phyloP scores from a whole-genome alignment of 2,329 filamentous ascomycete genomes.

The Cercospora citrullina region DNA sequence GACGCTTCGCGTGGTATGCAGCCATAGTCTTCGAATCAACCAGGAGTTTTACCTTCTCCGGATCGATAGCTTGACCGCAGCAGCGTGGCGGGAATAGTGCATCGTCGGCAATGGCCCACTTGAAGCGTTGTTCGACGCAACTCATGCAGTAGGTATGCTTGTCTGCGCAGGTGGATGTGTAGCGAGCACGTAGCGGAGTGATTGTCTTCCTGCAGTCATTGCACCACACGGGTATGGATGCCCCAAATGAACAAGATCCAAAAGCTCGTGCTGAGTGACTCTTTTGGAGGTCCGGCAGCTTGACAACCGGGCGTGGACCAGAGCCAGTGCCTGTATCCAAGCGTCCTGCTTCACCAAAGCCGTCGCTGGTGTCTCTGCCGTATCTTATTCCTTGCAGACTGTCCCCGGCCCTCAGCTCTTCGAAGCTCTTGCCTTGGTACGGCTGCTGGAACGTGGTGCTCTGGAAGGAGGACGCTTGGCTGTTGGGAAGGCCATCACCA shows the following conservation, averaged over 20 bases:
- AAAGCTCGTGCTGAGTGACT: neutral
- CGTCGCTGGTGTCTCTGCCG: conserved; percentile 60
- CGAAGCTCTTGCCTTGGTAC: conserved; percentile 86
- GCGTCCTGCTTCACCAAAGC: conserved; percentile 74
- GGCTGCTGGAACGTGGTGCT: conserved; percentile 75
- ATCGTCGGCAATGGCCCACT: conserved; percentile 10
- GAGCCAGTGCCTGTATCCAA: conserved; percentile 70
- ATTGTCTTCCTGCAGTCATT: neutral
- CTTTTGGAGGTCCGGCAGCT: neutral
- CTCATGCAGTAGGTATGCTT: conserved; percentile 11
- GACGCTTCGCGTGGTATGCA: conserved; percentile 3
- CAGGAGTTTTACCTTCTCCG: neutral
- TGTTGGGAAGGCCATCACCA: conserved; percentile 70
- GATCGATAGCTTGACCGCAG: conserved; percentile 6
- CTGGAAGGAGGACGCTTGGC: conserved; percentile 68
- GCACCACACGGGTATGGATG: neutral
- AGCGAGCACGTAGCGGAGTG: neutral
- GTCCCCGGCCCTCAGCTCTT: conserved; percentile 67
- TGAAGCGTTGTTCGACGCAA: conserved; percentile 16
- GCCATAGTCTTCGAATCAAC: neutral
- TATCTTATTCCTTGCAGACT: conserved; percentile 83
- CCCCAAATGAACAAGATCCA: neutral
- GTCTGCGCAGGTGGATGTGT: conserved; percentile 1
- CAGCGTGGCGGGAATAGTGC: conserved; percentile 19
- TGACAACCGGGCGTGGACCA: conserved; percentile 19